Conservation (phyloP, 202 grass and related monocot species). For the Saccharum hybrid region DNA sequence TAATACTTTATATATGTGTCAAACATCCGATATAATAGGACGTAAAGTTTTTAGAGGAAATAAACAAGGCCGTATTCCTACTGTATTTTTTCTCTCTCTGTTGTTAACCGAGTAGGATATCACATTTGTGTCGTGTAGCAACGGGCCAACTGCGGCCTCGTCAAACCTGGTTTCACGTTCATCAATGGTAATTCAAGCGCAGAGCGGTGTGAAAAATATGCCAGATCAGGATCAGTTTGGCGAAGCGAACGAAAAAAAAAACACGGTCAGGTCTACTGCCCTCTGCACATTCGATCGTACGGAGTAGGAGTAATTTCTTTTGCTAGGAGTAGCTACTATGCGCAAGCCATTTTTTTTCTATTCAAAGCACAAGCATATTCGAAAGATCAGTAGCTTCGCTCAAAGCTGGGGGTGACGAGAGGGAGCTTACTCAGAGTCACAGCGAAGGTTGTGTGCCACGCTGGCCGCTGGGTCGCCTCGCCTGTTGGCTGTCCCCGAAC, state of each 20-base stretch:
- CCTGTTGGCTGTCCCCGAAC: neutral
- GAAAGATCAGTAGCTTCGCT: neutral
- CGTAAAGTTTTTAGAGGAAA: too few relatives aligned
- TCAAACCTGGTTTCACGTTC: conserved; percentile 23
- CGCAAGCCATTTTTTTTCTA: too few relatives aligned
- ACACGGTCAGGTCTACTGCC: too few relatives aligned
- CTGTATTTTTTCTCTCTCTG: neutral
- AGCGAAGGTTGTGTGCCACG: neutral
- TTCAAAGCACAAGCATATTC: neutral
- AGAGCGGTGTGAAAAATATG: neutral
- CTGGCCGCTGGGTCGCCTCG: neutral
- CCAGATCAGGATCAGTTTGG: neutral
- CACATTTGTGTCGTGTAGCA: neutral
- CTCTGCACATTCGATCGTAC: too few relatives aligned
- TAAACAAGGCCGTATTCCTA: too few relatives aligned
- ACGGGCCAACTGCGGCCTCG: neutral
- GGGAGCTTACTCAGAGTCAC: neutral
- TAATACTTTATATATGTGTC: too few relatives aligned
- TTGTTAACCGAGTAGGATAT: neutral
- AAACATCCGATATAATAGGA: too few relatives aligned
- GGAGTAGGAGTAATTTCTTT: too few relatives aligned
- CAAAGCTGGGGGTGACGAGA: too few relatives aligned
- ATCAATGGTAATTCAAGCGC: neutral
- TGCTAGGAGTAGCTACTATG: too few relatives aligned
- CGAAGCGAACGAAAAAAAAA: too few relatives aligned